A percentile compares a stretch with the other conserved stretches of the same genome.
phyloP scores from a whole-genome alignment of 2,329 filamentous ascomycete species.

The Nemania abortiva region DNA sequence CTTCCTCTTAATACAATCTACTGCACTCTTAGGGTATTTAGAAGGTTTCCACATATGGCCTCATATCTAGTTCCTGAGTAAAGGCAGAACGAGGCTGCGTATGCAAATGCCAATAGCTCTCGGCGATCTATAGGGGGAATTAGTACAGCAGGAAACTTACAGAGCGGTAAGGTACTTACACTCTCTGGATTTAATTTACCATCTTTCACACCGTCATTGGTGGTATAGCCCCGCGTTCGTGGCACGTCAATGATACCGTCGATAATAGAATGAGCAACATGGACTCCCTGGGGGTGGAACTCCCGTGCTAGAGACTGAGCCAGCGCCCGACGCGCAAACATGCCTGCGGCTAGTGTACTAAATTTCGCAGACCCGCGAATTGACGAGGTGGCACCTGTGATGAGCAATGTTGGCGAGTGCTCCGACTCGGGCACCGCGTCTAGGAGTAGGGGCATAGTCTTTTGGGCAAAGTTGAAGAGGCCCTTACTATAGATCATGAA shows the following conservation, averaged over 20 bases:
- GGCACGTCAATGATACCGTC: constrained; percentile 82
- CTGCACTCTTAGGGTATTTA: constrained; percentile 19
- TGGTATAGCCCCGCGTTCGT: constrained; percentile 64
- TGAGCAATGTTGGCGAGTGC: constrained; percentile 76
- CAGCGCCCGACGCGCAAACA: constrained; percentile 76
- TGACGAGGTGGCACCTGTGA: constrained; percentile 80
- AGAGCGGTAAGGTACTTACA: constrained; percentile 59
- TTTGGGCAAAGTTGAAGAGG: constrained; percentile 75
- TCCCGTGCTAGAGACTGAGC: constrained; percentile 77
- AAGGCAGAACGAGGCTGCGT: constrained; percentile 77
- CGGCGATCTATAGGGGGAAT: constrained; percentile 69
- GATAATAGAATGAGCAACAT: constrained; percentile 78
- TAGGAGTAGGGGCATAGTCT: constrained; percentile 73
- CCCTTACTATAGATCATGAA: constrained; percentile 60
- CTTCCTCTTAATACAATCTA: not conserved
- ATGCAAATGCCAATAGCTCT: constrained; percentile 79
- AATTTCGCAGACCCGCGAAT: constrained; percentile 73
- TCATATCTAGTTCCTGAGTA: constrained; percentile 77
- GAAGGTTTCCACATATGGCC: constrained; percentile 78
- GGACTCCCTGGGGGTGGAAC: constrained; percentile 79
- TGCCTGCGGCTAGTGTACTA: constrained; percentile 73
- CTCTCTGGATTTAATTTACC: constrained; percentile 74
- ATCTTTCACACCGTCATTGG: constrained; percentile 54
- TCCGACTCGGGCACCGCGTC: constrained; percentile 61
- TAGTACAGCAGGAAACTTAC: constrained; percentile 38